Conservation (phyloP, 2,329 filamentous ascomycete genomes). For the Paraphaeosphaeria minitans region DNA sequence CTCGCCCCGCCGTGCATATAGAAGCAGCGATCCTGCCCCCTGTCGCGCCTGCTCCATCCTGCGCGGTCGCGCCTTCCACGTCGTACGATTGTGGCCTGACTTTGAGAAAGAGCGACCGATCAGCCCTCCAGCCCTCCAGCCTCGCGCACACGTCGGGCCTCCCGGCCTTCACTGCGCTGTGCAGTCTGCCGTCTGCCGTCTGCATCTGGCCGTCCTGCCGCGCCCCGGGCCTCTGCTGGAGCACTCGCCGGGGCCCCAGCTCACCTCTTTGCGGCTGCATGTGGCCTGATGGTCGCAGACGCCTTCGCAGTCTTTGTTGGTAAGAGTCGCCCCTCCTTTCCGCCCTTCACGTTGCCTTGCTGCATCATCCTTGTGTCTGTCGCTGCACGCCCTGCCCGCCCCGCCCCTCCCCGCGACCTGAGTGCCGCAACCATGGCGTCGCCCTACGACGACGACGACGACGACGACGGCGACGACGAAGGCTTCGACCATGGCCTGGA, state of each 20-base stretch:
- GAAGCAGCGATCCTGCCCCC: neutral
- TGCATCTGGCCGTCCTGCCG: neutral
- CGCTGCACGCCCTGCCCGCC: neutral
- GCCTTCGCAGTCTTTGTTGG: neutral
- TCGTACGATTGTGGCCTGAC: constrained; percentile 1
- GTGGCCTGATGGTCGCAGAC: neutral
- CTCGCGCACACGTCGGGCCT: no score
- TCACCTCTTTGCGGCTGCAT: neutral
- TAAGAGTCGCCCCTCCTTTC: neutral
- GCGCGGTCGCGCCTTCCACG: neutral
- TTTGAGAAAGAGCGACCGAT: neutral
- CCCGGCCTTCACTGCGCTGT: no score
- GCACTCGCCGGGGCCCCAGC: neutral
- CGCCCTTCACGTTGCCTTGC: neutral
- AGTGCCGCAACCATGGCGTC: constrained; percentile 4
- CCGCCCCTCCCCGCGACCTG: neutral
- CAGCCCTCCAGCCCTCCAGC: neutral
- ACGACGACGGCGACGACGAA: constrained; percentile 37
- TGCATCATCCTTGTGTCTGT: neutral
- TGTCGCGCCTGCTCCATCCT: neutral
- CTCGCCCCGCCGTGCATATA: neutral
- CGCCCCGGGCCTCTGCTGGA: neutral
- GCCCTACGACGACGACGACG: constrained; percentile 16
- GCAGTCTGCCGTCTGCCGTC: no score
- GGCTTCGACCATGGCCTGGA: constrained; percentile 43